Base-by-base conservation (phyloP, 768 basidiomycete genomes). In the Gyrodon lividus region DNA sequence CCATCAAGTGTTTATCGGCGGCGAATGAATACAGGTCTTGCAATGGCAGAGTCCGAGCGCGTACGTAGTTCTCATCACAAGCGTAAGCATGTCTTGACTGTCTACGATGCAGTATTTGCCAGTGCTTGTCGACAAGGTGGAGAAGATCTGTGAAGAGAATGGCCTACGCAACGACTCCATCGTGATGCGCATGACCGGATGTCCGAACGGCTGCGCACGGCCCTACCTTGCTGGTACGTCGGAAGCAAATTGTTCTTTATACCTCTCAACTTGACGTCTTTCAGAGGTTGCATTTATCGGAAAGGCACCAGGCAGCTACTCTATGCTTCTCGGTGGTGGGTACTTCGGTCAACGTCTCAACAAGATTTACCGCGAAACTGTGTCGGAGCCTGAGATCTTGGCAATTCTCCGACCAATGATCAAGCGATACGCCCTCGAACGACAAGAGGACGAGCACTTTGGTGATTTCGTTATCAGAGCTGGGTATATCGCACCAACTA, bases 181-280 rank as follows among this genome's bases (percentile, higher is more conserved):
- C 58, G 84, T 98, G 54, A 98, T 99, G 96, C 83, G 96, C 47
- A 98, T 98, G 95, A 98, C 95, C 14, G 96, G 96, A 44, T 98
- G 95, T 59, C 92, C 92, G 3, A 94, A 93, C 61, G 92, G 92
- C 33, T 94, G 94, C 67, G 91, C 95, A 2, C 80, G 95, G 52
- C 96, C 93, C 33, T 98, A 96, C 69, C 74, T 95, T 40, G 96
- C 91, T 43, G 89, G 89, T 86, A 39, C 9, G 83, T 62, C 31
- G 22, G 31, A 35, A 4, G 5, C 31, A 1, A 17, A 4, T 24
- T 2, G 28, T 31, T 33, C 16, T 42, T 44, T 40, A 34, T n/a
- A 17, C 46, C 24, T 33, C 48, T 45, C 8, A 46, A 47, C 39
- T 17, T 30, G 14, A 1, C 38, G 26, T 24, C 30, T 8, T 16